phyloP scores from a whole-genome alignment of 2,329 filamentous ascomycete species.

The Penicillium sp. region DNA sequence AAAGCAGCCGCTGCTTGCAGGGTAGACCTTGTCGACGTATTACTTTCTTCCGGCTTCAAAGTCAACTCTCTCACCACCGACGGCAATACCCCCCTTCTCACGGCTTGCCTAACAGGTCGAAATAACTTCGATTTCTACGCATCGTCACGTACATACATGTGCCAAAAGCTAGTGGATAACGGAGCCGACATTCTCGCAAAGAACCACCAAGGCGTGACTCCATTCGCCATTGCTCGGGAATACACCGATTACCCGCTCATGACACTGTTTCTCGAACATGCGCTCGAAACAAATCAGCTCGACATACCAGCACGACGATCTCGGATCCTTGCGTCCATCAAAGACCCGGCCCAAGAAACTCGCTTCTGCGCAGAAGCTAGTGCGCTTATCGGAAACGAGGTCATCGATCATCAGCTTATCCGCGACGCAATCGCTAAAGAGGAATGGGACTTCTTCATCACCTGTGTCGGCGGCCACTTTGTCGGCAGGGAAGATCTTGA shows the following conservation, averaged over 20 bases:
- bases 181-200: conserved; percentile 4
- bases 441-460: conserved; percentile 13
- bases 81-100: conserved; percentile 4
- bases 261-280: conserved; percentile 8
- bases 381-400: conserved; percentile 1
- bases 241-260: conserved; percentile 9
- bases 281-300: neutral
- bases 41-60: conserved; percentile 3
- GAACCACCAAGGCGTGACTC: neutral
- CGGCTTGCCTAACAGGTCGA: conserved; percentile 5
- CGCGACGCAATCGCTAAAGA: neutral
- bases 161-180: conserved; percentile 4
- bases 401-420: neutral
- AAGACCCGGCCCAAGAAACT: neutral
- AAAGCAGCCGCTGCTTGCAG: neutral
- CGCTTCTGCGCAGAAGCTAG: neutral
- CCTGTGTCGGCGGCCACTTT: conserved; percentile 6
- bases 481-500: neutral
- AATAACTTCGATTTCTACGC: neutral
- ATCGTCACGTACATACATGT: conserved; percentile 2
- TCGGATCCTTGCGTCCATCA: conserved; percentile 4
- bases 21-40: conserved; percentile 1
- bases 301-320: neutral
- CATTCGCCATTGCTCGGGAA: conserved; percentile 1
- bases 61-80: neutral